Conservation (phyloP, 495 filamentous ascomycete genomes). For the Thermothielavioides terrestris region DNA sequence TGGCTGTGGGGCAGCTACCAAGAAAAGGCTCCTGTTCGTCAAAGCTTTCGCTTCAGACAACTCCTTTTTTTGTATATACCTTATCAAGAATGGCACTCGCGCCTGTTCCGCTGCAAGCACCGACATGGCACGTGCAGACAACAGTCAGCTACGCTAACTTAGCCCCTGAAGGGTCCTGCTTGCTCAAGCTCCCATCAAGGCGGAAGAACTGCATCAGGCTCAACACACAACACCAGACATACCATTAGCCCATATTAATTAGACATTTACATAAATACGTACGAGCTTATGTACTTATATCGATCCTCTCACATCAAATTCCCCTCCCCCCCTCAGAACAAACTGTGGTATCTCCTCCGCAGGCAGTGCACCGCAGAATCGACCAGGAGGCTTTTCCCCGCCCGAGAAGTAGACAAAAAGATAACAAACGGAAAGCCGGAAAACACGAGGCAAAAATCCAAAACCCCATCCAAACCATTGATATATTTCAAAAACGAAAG, state of each 20-base stretch:
- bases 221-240: background rate
- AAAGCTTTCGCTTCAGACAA: too few relatives aligned
- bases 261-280: slow-evolving; percentile 9
- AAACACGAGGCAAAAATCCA: background rate
- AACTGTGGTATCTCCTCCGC: slow-evolving; percentile 7
- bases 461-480: background rate
- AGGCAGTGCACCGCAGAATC: slow-evolving; percentile 2
- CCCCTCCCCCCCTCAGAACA: background rate
- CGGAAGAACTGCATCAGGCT: too few relatives aligned
- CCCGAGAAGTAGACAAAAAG: background rate
- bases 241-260: slow-evolving; percentile 6
- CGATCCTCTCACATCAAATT: background rate
- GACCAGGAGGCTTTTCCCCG: background rate
- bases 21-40: too few relatives aligned
- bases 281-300: background rate
- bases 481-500: background rate
- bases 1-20: too few relatives aligned
- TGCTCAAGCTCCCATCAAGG: too few relatives aligned
- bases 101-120: too few relatives aligned
- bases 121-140: too few relatives aligned
- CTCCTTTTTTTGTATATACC: too few relatives aligned
- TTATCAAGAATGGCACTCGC: too few relatives aligned
- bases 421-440: background rate
- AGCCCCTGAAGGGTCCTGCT: too few relatives aligned
- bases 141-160: too few relatives aligned